These are phyloP conservation scores for Gaultheria prostrata DNA, from an alignment of 148 eudicot species.

Conservation along the genomic window DNA sequence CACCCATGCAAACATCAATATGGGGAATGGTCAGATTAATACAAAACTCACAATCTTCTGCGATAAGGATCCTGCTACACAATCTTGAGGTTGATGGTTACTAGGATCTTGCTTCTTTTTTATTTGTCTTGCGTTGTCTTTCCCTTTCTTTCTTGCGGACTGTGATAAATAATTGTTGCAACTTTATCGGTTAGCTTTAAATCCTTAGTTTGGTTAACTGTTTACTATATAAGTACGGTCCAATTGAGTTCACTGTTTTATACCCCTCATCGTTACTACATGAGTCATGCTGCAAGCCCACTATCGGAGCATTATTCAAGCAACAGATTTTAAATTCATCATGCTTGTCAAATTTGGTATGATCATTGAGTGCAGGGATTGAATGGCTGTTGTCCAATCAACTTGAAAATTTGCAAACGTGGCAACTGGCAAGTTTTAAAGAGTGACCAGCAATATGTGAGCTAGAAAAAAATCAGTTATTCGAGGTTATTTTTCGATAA, in stretches of 20 bases:
- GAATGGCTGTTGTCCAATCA: background rate
- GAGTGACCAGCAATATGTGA: background rate
- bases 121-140: background rate
- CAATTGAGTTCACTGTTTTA: background rate
- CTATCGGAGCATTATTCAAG: background rate
- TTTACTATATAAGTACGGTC: background rate
- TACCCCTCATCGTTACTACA: background rate
- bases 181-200: background rate
- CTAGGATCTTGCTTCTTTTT: background rate
- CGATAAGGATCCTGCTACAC: background rate
- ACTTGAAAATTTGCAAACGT: background rate
- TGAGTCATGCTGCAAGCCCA: background rate
- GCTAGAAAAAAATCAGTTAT: background rate
- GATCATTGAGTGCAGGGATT: background rate
- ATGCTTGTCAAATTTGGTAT: background rate
- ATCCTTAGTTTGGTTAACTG: background rate
- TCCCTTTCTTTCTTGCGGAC: background rate
- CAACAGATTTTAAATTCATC: background rate
- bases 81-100: background rate
- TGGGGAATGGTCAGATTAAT: background rate
- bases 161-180: background rate
- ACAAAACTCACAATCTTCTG: background rate
- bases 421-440: background rate
- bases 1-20: background rate
- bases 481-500: background rate